Percentiles rank a stretch among this genome's conserved stretches.
Evolutionary conservation across 805 yeast genomes (phyloP).

Genomic region (Grigorovia humatica): DNA sequence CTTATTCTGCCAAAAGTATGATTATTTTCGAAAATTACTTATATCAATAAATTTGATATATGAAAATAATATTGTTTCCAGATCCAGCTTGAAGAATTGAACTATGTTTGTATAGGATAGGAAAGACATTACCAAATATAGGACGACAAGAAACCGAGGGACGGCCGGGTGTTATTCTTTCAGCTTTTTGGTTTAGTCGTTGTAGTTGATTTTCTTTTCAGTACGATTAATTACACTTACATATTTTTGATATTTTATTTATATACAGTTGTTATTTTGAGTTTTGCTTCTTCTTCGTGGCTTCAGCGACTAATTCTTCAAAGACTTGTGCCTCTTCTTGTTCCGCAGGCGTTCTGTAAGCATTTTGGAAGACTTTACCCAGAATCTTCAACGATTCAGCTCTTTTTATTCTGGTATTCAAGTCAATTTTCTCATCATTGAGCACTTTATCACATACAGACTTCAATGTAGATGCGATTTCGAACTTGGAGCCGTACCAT

Average conservation of each 20-base stretch:
- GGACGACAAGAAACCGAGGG: too few species aligned
- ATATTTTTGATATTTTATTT: neutral
- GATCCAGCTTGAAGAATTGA: too few species aligned
- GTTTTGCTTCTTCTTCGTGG: slow-evolving; percentile 33
- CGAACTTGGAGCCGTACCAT: slow-evolving; percentile 75
- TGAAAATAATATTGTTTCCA: too few species aligned
- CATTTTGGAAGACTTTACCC: slow-evolving; percentile 51
- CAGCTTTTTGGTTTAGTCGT: too few species aligned
- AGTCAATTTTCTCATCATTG: slow-evolving; percentile 43
- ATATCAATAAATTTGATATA: too few species aligned
- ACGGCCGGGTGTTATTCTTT: too few species aligned
- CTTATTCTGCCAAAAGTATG: neutral
- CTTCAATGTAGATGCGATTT: slow-evolving; percentile 62
- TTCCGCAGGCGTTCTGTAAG: slow-evolving; percentile 55
- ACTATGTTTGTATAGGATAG: too few species aligned
- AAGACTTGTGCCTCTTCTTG: slow-evolving; percentile 70
- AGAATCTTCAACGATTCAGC: slow-evolving; percentile 53
- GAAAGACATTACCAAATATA: too few species aligned
- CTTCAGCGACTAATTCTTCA: slow-evolving; percentile 56
- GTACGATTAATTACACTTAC: too few species aligned
- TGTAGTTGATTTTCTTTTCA: too few species aligned
- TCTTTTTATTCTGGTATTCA: slow-evolving; percentile 41
- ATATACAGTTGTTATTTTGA: neutral
- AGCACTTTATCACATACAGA: slow-evolving; percentile 59
- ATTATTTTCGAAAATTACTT: too few species aligned